phyloP scores from a whole-genome alignment of 768 basidiomycete species.

The Dioszegia crocea region DNA sequence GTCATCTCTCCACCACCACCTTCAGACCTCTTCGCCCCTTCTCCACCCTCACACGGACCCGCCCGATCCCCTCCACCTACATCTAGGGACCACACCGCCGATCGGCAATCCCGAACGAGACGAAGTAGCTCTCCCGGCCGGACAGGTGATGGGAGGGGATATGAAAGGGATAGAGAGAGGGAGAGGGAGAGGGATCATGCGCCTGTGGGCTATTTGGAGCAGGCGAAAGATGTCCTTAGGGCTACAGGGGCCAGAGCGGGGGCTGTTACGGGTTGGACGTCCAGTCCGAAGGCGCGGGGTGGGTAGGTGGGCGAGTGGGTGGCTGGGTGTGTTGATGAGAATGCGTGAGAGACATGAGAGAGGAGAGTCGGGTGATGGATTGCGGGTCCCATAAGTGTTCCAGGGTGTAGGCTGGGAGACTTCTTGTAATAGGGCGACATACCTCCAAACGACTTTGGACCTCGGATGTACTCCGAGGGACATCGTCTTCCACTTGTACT shows the following conservation, averaged over 20 bases:
- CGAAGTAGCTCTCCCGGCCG: constrained; percentile 15
- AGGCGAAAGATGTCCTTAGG: constrained; percentile 42
- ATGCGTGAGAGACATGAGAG: too few species aligned
- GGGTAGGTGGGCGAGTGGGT: too few species aligned
- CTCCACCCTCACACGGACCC: constrained; percentile 26
- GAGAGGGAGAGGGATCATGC: constrained; percentile 6
- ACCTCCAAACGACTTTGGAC: too few species aligned
- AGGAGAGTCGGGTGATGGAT: too few species aligned
- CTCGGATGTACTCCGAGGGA: too few species aligned
- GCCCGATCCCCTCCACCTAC: constrained; percentile 20
- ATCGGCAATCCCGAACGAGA: constrained; percentile 3
- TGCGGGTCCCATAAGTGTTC: too few species aligned
- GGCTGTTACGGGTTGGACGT: constrained; percentile 39
- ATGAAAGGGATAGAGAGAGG: background rate
- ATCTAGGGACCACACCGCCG: constrained; percentile 24
- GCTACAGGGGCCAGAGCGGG: constrained; percentile 40
- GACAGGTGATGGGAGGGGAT: too few species aligned
- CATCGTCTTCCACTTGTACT: too few species aligned
- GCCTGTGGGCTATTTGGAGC: constrained; percentile 39
- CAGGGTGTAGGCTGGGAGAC: too few species aligned
- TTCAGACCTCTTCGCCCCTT: constrained; percentile 36
- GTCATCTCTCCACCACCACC: constrained; percentile 41
- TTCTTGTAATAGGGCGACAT: too few species aligned
- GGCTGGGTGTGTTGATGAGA: too few species aligned
- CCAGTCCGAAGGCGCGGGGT: constrained; percentile 5